Conservation (phyloP, 129 eudicot species). For the Mikania micrantha region DNA sequence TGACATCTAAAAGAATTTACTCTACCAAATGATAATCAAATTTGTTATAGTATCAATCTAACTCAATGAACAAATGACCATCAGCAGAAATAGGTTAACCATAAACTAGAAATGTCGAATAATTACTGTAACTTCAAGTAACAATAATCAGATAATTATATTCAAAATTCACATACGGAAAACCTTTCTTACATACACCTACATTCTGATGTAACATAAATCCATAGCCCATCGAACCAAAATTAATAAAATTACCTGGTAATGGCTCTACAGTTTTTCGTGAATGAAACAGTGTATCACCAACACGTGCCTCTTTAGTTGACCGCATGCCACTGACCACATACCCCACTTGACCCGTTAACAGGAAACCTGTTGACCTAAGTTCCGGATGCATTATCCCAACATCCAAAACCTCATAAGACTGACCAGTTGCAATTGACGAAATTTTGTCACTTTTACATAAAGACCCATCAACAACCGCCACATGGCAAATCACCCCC, state of each 20-base stretch:
- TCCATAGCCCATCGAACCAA: not conserved
- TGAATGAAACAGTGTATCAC: conserved; percentile 75
- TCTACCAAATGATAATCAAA: not conserved
- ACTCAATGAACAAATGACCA: not conserved
- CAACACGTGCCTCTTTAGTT: conserved; percentile 91
- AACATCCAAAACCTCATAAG: conserved; percentile 82
- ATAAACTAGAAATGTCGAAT: not conserved
- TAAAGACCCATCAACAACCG: conserved; percentile 87
- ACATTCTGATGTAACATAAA: not conserved
- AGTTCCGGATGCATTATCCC: conserved; percentile 99
- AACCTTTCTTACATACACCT: not conserved
- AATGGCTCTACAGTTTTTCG: conserved; percentile 64
- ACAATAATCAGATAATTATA: not conserved
- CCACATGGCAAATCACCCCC: conserved; percentile 98
- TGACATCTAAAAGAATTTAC: not conserved
- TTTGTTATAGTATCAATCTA: not conserved
- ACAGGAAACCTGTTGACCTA: conserved; percentile 65
- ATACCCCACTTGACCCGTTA: conserved; percentile 96
- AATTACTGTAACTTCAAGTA: not conserved
- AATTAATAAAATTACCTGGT: conserved; percentile 51
- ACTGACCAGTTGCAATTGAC: conserved; percentile 82
- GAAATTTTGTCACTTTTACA: conserved; percentile 78
- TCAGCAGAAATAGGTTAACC: not conserved
- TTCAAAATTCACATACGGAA: not conserved
- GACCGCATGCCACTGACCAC: conserved; percentile 95